Evolutionary conservation across 1,139 yeast genomes (phyloP).

Genomic region (Geotrichum histeridarum): DNA sequence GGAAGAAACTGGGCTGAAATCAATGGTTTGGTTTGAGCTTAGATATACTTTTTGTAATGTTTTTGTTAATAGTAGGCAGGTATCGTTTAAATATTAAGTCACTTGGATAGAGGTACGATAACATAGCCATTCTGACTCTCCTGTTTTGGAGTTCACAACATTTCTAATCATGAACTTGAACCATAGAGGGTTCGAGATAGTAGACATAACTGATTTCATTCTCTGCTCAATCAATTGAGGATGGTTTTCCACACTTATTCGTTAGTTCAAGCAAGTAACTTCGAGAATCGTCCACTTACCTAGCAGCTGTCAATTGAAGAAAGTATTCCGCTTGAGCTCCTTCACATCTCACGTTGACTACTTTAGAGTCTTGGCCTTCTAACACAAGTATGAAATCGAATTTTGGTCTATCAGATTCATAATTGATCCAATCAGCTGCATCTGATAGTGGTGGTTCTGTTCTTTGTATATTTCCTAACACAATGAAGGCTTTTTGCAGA

Average conservation of each 20-base stretch:
- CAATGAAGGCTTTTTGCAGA: neutral
- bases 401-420: neutral
- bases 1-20: slow-evolving; percentile 74
- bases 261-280: neutral
- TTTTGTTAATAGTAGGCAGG: neutral
- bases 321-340: slow-evolving; percentile 5
- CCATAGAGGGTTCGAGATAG: neutral
- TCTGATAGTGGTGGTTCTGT: neutral
- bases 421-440: neutral
- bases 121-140: neutral
- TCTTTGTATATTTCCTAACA: slow-evolving; percentile 3
- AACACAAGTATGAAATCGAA: neutral
- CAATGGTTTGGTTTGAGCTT: slow-evolving; percentile 57
- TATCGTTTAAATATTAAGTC: neutral
- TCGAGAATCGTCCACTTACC: neutral
- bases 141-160: neutral
- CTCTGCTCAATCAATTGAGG: neutral
- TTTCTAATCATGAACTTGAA: neutral
- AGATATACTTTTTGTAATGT: neutral
- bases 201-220: neutral
- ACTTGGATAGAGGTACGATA: neutral
- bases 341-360: neutral
- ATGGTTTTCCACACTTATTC: neutral
- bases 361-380: slow-evolving; percentile 11
- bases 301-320: neutral